phyloP scores from a whole-genome alignment of 129 eudicot genomes.

The Centella asiatica region DNA sequence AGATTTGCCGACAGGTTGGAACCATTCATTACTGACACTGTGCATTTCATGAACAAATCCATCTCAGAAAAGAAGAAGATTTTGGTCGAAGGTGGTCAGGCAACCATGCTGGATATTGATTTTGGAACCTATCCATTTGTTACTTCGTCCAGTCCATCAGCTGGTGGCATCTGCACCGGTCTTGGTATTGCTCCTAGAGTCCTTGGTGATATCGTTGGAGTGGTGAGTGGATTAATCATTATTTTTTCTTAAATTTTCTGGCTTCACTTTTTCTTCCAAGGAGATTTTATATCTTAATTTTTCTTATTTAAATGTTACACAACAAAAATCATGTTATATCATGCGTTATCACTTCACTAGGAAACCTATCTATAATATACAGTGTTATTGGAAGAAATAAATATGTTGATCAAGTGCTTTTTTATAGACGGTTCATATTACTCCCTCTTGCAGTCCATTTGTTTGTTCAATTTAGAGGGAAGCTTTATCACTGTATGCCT shows the following conservation, averaged over 20 bases:
- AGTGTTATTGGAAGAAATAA: too few relatives aligned
- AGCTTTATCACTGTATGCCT: not conserved
- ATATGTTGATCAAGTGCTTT: too few relatives aligned
- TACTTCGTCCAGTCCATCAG: slow-evolving; percentile 96
- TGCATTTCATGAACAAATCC: slow-evolving; percentile 77
- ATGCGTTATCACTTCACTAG: too few relatives aligned
- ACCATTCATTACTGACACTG: slow-evolving; percentile 82
- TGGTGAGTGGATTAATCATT: slow-evolving; percentile 43
- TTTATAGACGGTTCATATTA: too few relatives aligned
- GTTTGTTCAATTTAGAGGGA: not conserved
- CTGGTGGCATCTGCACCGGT: slow-evolving; percentile 98
- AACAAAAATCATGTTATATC: not conserved
- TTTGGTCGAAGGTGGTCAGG: slow-evolving; percentile 99
- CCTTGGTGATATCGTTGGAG: slow-evolving; percentile 91
- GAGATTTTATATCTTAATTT: not conserved
- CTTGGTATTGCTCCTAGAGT: slow-evolving; percentile 95
- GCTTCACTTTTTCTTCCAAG: not conserved
- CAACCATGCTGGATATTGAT: slow-evolving; percentile 96
- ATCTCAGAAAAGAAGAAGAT: slow-evolving; percentile 66
- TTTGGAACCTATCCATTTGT: slow-evolving; percentile 97
- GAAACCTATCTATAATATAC: too few relatives aligned
- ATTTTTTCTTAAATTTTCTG: not conserved
- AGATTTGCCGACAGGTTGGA: slow-evolving; percentile 89
- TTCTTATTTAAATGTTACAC: not conserved
- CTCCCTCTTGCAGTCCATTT: slow-evolving; percentile 29